Base-by-base conservation (phyloP, 169 alveolate genomes). In the Cryptosporidium viatorum region DNA sequence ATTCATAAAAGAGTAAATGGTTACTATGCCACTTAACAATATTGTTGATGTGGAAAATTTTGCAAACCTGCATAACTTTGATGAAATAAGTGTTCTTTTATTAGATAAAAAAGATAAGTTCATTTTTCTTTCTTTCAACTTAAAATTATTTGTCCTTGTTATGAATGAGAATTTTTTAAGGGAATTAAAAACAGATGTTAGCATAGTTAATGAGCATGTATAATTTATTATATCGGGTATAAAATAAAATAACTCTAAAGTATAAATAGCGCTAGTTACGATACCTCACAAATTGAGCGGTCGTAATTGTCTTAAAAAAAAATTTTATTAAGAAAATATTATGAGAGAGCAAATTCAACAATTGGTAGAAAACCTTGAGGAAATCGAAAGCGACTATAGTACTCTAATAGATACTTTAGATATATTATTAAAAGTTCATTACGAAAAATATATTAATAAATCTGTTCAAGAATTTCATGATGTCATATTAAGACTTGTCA, bases 211-310 rank as follows among this genome's bases (percentile, higher is more conserved):
- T 65, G 21, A 65, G 2, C 29, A 31, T 26, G 4, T 18, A 60
- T 12, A 48, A 48, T 48, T 48, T 35, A 31, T 7, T 35, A 65
- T 33, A 33, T 65, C 18, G 43, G 41, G 0, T 37, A 55, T 3
- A 33, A 31, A 29, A 18, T 14, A 31, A 29, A 26, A 71, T 14
- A 23, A 12, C 26, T 71, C 14, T 5, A 29, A 50, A 52, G 45
- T 12, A 7, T 16, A 29, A 26, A 48, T 73, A 0, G 58, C 59
- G 86, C 59, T 52, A 70, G 18, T n/a, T 23, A 29, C 23, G 86
- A 73, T 52, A 51, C 86, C 86, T 73, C 86, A 73, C 86, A 73
- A 52, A n/a, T 33, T 23, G 16, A 62, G 70, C 68, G 70, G 62
- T n/a, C 16, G 12, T 14, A 65, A 31, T 21, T 31, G 21, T 55